Evolutionary conservation across 164 flowering plant species (phyloP).

Genomic region (Aristolochia contorta): DNA sequence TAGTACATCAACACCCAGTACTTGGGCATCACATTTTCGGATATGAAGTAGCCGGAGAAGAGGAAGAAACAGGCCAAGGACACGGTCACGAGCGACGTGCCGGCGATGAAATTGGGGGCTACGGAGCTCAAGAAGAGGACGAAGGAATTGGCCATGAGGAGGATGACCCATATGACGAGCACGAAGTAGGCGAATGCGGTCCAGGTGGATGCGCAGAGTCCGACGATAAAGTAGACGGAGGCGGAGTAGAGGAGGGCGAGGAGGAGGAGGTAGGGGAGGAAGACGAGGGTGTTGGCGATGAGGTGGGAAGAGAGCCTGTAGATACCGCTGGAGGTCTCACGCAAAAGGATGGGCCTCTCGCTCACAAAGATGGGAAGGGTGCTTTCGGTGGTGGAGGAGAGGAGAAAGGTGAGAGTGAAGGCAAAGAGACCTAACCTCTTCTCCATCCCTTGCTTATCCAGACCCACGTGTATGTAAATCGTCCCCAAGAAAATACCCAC

Average conservation of each 20-base stretch:
- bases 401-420: constrained; percentile 90
- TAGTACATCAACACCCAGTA: constrained; percentile 88
- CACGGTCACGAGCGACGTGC: constrained; percentile 66
- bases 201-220: constrained; percentile 62
- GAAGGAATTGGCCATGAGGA: constrained; percentile 86
- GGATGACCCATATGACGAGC: constrained; percentile 68
- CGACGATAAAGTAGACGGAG: constrained; percentile 78
- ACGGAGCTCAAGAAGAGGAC: constrained; percentile 83
- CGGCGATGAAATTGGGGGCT: constrained; percentile 84
- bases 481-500: constrained; percentile 87
- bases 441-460: constrained; percentile 56
- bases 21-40: constrained; percentile 64
- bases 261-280: constrained; percentile 69
- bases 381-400: constrained; percentile 90
- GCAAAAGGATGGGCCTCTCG: constrained; percentile 69
- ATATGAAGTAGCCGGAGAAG: constrained; percentile 95
- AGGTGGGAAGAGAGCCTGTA: constrained; percentile 79
- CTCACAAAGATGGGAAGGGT: constrained; percentile 83
- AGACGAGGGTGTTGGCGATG: constrained; percentile 81
- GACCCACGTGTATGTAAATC: constrained; percentile 71
- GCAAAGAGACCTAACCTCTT: constrained; percentile 91
- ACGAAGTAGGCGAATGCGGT: constrained; percentile 73
- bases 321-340: constrained; percentile 81
- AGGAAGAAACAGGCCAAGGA: constrained; percentile 74
- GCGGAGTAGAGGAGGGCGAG: constrained; percentile 62